Evolutionary conservation across 768 basidiomycete genomes (phyloP).

Genomic region (Kwoniella dejecticola): DNA sequence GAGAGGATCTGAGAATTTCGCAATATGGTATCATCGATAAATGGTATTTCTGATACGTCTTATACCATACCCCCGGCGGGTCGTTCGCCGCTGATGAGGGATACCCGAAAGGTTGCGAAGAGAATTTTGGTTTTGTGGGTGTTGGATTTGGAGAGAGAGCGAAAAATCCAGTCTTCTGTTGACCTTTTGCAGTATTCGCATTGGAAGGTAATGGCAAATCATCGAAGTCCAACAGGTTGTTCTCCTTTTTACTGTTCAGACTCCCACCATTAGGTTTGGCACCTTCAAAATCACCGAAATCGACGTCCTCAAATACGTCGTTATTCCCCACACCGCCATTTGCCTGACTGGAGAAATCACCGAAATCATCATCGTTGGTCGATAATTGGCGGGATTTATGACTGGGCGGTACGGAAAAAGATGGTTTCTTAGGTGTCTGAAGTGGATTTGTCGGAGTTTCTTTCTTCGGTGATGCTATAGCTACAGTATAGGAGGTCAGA

Average conservation of each 20-base stretch:
- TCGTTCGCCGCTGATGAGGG: neutral
- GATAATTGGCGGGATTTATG: conserved; percentile 41
- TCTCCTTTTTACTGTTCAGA: conserved; percentile 19
- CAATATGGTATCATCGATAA: conserved; percentile 53
- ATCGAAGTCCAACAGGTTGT: conserved; percentile 55
- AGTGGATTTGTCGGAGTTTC: conserved; percentile 54
- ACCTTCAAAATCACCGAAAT: conserved; percentile 55
- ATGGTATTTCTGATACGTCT: conserved; percentile 56
- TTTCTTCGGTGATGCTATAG: conserved; percentile 9
- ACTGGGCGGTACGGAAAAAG: conserved; percentile 61
- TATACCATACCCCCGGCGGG: conserved; percentile 34
- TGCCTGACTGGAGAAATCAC: conserved; percentile 69
- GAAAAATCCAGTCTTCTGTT: conserved; percentile 53
- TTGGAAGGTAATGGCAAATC: conserved; percentile 53
- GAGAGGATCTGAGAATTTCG: conserved; percentile 62
- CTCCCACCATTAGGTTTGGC: conserved; percentile 31
- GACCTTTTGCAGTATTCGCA: conserved; percentile 19
- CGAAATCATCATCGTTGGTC: conserved; percentile 75
- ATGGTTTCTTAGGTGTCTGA: conserved; percentile 61
- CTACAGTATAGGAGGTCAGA: conserved; percentile 5
- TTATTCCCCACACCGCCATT: conserved; percentile 2
- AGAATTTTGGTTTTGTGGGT: conserved; percentile 6
- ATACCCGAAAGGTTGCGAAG: neutral
- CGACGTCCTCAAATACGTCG: conserved; percentile 49
- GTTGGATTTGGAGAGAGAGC: conserved; percentile 34